Base-by-base conservation (phyloP, 2,329 filamentous ascomycete genomes). In the Xylariales sp. region DNA sequence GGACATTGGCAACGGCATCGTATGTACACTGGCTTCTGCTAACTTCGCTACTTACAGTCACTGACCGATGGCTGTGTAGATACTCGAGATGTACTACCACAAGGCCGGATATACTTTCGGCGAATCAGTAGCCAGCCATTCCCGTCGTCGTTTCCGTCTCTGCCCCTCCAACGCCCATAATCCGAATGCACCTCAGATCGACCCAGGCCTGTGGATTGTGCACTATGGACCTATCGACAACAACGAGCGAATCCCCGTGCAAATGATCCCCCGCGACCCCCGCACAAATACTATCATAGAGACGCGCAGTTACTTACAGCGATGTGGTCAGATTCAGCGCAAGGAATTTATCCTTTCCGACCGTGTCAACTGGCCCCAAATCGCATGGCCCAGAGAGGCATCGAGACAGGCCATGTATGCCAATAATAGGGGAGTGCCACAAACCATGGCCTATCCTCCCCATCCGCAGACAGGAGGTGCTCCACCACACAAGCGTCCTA, bases 301-400 rank as follows among this genome's bases (percentile, higher is more conserved):
- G 44, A 77, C 80, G 42, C 72, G 80, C 54, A 73, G 65, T 62
- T 85, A 70, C 61, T 86, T 71, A 65, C 82, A 85, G 64, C 76
- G 73, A 41, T 85, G 87, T 50, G 91, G 89, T 5, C 86, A 90
- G 54, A 82, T 95, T 32, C 78, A 84, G 43, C 84, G 88, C 52
- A 95, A 95, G 58, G 89, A 96, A 55, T 97, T 97, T 59, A 94
- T 96, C 83, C 74, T 97, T 15, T 82, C 86, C 37, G 93, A 97
- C 63, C 81, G 88, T 29, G 76, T 81, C 50, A 94, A 88, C 65
- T 97, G 91, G 90, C 91, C 93, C 3, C 82, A 82, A 18, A 84
- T 97, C 45, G 80, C 80, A 32, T 80, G 87, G 48, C 85, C 86
- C 0, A 67, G 70, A 46, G 73, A 72, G 42, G 65, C 64, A 52